A percentile compares a stretch with the other conserved stretches of the same genome.
Evolutionary conservation across 2,329 filamentous ascomycete species (phyloP).

Genomic region (Chaetomium sp.): DNA sequence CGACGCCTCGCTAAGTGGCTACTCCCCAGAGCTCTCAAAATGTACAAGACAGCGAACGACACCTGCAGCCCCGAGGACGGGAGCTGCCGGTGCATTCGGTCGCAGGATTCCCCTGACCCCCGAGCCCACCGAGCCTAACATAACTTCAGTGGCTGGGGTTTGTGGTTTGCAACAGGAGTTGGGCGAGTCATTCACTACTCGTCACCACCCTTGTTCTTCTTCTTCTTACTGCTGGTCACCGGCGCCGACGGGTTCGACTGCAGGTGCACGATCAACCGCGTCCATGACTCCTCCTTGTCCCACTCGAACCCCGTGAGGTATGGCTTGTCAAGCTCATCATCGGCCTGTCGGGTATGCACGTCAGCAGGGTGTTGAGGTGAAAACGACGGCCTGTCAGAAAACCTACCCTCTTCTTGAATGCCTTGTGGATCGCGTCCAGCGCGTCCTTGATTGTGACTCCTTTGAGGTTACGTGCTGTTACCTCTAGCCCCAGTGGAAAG

Average conservation of each 20-base stretch:
- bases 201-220: slow-evolving; percentile 40
- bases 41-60: no score
- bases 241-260: slow-evolving; percentile 52
- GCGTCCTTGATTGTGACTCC: slow-evolving; percentile 98
- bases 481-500: slow-evolving; percentile 81
- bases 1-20: no score
- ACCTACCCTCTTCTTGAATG: slow-evolving; percentile 90
- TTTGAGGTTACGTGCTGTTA: slow-evolving; percentile 84
- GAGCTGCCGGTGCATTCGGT: no score
- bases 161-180: no score
- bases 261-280: slow-evolving; percentile 78
- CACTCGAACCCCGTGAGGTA: slow-evolving; percentile 94
- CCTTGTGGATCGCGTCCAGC: slow-evolving; percentile 89
- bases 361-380: neutral
- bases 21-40: no score
- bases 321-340: slow-evolving; percentile 83
- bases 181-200: slow-evolving; percentile 17
- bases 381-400: neutral
- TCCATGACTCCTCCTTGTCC: slow-evolving; percentile 90
- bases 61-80: no score
- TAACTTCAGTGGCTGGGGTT: no score
- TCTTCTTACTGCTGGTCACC: slow-evolving; percentile 55
- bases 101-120: no score
- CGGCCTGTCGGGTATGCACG: slow-evolving; percentile 49
- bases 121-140: no score